Evolutionary conservation across 257 asterid genomes (phyloP), one percentile per base, ranked within the genome.

Genomic region (Solanum lycopersicoides): DNA sequence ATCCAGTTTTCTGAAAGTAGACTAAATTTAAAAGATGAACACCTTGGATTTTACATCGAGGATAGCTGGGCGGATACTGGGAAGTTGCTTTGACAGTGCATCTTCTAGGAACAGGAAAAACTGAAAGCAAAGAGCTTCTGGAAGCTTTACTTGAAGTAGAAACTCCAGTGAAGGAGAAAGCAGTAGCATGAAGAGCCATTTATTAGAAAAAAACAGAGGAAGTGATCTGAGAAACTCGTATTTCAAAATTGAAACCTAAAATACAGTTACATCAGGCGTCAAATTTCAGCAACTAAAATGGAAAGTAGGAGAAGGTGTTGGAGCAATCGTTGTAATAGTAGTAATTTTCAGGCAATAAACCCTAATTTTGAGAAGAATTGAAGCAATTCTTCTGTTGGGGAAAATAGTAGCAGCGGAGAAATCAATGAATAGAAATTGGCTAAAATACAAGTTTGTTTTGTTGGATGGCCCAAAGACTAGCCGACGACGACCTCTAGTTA

Each of bases 11-110:
- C 66, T 25, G 39, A 79, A 15, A 16, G 12, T 44, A 56, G 12
- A 8, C 28, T 30, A 50, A 80, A 45, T 47, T 30, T n/a, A 3
- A 3, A 30, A 30, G 85, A 82, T 16, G 20, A 45, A 83, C 15
- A 94, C 98, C 96, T 92, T 91, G 93, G 90, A 93, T 72, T 84
- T 89, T 91, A 89, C 87, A 90, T 89, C 94, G 92, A 69, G 94
- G 89, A 73, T 87, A 56, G 35, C 91, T 60, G 68, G 86, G 86
- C 44, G 91, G 87, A 44, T 88, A 87, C 12, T 84, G 91, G 4
- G 92, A 90, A 87, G 95, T 85, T 44, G 92, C 59, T 73, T 88
- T 94, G 72, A 86, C 87, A 59, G 88, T 86, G 86, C 89, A 91
- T 83, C 93, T 91, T 86, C 83, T 89, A 88, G 73, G 84, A 83